These are phyloP conservation scores for Penicillium bovifimosum DNA, from an alignment of 495 filamentous ascomycete species.

Conservation along the genomic window DNA sequence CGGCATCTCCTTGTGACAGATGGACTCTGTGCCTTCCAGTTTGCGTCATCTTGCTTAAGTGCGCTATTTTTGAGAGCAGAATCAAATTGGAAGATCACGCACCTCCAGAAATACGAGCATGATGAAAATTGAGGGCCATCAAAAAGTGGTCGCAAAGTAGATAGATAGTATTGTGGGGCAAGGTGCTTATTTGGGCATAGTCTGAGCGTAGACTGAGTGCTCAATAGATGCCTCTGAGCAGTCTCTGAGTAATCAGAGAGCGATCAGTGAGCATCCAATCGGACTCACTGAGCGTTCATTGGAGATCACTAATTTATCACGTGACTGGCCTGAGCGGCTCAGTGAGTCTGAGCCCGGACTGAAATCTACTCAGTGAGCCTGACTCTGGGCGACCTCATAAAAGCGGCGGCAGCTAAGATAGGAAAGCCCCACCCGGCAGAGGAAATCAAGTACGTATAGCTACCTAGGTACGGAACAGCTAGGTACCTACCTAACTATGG, in stretches of 20 bases:
- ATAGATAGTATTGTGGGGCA: neutral
- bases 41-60: neutral
- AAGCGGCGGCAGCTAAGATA: constrained; percentile 27
- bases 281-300: neutral
- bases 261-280: neutral
- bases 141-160: neutral
- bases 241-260: neutral
- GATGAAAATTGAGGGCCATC: neutral
- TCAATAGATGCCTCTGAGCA: neutral
- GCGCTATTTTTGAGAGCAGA: neutral
- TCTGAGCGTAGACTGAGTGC: neutral
- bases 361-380: constrained; percentile 24
- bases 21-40: neutral
- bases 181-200: neutral
- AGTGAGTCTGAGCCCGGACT: constrained; percentile 10
- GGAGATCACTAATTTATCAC: neutral
- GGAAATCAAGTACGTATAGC: constrained; percentile 5
- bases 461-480: too few species aligned
- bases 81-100: neutral
- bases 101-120: neutral
- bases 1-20: neutral
- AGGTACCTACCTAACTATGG: too few species aligned
- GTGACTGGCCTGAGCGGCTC: neutral
- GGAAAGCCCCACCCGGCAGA: constrained; percentile 20
- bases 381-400: constrained; percentile 29